Conservation (phyloP, 2,329 filamentous ascomycete genomes). For the Claviceps cyperi region DNA sequence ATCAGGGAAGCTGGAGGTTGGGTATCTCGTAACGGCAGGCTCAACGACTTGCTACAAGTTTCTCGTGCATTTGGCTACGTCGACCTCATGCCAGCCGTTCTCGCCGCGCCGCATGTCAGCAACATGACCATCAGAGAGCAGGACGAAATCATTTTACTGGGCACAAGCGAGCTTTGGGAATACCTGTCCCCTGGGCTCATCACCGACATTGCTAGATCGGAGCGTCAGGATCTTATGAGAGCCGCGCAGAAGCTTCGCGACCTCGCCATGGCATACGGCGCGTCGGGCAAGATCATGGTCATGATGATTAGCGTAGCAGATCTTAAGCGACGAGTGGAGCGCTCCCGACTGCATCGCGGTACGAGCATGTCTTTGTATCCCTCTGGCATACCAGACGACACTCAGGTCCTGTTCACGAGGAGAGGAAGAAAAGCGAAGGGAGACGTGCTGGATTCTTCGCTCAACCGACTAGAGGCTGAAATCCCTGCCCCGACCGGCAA, state of each 20-base stretch:
- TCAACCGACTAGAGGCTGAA: conserved; percentile 76
- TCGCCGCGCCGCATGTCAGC: conserved; percentile 74
- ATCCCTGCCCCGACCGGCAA: conserved; percentile 85
- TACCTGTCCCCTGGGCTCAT: conserved; percentile 81
- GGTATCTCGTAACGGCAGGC: conserved; percentile 83
- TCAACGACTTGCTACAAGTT: conserved; percentile 84
- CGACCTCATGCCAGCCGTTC: conserved; percentile 80
- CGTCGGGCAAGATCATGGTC: conserved; percentile 92
- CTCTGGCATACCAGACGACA: conserved; percentile 57
- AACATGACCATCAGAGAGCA: conserved; percentile 69
- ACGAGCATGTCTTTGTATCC: conserved; percentile 78
- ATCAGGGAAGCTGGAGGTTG: conserved; percentile 92
- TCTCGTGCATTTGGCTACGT: conserved; percentile 93
- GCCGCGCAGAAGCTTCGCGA: conserved; percentile 90
- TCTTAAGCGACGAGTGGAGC: conserved; percentile 67
- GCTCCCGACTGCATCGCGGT: conserved; percentile 57
- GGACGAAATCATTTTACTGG: conserved; percentile 86
- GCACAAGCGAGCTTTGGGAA: conserved; percentile 89
- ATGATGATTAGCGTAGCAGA: conserved; percentile 95
- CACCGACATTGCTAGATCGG: conserved; percentile 78
- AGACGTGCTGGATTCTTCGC: conserved; percentile 66
- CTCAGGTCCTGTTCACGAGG: conserved; percentile 46
- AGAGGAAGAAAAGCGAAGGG: conserved; percentile 49
- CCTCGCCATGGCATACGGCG: conserved; percentile 87
- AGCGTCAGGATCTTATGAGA: conserved; percentile 81